Evolutionary conservation across 768 basidiomycete species (phyloP).

Genomic region (Pulveroboletus ravenelii): DNA sequence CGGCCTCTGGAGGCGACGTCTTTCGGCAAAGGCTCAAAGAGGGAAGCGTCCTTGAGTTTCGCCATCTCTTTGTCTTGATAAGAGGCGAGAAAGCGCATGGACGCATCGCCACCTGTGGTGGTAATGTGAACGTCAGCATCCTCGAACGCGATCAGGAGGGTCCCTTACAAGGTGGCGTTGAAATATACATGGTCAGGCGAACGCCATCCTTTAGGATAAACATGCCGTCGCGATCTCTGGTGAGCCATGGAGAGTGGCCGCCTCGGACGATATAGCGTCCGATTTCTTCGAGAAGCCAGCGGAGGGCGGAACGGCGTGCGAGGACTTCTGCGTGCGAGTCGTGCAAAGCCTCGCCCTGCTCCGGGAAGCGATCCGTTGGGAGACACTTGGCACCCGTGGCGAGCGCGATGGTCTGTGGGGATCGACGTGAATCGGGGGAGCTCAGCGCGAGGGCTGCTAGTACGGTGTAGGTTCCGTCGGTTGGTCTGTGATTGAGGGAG

Average conservation of each 20-base stretch:
- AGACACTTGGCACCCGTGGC: conserved; percentile 86
- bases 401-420: conserved; percentile 58
- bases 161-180: conserved; percentile 53
- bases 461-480: conserved; percentile 56
- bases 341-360: conserved; percentile 73
- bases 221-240: conserved; percentile 30
- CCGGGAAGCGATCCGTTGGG: conserved; percentile 55
- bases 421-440: conserved; percentile 20
- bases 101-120: conserved; percentile 84
- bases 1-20: conserved; percentile 63
- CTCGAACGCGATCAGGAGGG: conserved; percentile 45
- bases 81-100: conserved; percentile 70
- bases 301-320: conserved; percentile 71
- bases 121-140: conserved; percentile 1
- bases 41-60: conserved; percentile 50
- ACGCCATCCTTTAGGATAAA: conserved; percentile 47
- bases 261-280: conserved; percentile 11
- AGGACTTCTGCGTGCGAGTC: conserved; percentile 92
- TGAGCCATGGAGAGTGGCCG: conserved; percentile 50
- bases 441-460: conserved; percentile 54
- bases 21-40: conserved; percentile 32
- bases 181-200: conserved; percentile 69
- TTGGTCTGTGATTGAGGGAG: conserved; percentile 46
- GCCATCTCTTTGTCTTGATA: conserved; percentile 75
- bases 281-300: conserved; percentile 79